Percentiles rank a stretch among this genome's conserved stretches.
These are phyloP conservation scores for Pseudevernia furfuracea DNA, from an alignment of 495 filamentous ascomycete species.

Conservation along the genomic window DNA sequence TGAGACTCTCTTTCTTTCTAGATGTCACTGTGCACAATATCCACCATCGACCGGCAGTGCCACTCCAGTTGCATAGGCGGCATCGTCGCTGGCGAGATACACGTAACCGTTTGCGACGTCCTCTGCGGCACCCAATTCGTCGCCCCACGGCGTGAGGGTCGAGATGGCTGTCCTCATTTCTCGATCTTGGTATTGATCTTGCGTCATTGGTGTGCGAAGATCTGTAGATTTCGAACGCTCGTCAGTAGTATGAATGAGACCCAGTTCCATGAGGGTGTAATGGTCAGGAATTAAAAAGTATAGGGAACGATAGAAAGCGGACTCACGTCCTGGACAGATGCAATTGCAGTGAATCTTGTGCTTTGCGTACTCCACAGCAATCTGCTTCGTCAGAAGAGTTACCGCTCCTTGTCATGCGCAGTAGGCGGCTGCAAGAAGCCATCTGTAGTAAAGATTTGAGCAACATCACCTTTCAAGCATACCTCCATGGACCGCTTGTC, in stretches of 20 bases:
- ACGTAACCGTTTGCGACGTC: slow-evolving; percentile 45
- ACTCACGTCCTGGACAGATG: slow-evolving; percentile 44
- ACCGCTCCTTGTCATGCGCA: slow-evolving; percentile 47
- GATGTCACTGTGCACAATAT: slow-evolving; percentile 34
- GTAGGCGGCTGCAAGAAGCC: slow-evolving; percentile 40
- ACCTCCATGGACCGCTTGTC: too few relatives aligned
- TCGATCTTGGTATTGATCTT: slow-evolving; percentile 16
- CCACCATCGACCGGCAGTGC: slow-evolving; percentile 46
- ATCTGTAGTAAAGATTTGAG: too few relatives aligned
- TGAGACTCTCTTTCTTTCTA: too few relatives aligned
- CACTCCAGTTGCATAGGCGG: slow-evolving; percentile 41
- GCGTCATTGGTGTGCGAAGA: slow-evolving; percentile 22
- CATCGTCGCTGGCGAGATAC: slow-evolving; percentile 45
- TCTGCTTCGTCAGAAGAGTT: slow-evolving; percentile 39
- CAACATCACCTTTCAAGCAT: too few relatives aligned
- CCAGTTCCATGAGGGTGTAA: neutral
- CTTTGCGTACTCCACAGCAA: slow-evolving; percentile 45
- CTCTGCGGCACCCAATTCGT: slow-evolving; percentile 32
- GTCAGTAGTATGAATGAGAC: neutral
- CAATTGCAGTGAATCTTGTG: slow-evolving; percentile 48
- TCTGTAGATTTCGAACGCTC: neutral
- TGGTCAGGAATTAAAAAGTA: too few relatives aligned
- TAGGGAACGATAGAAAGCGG: too few relatives aligned
- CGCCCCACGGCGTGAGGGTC: slow-evolving; percentile 16
- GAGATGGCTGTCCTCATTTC: slow-evolving; percentile 7